Conservation (phyloP, 768 basidiomycete species). For the Leucosporidium scottii region DNA sequence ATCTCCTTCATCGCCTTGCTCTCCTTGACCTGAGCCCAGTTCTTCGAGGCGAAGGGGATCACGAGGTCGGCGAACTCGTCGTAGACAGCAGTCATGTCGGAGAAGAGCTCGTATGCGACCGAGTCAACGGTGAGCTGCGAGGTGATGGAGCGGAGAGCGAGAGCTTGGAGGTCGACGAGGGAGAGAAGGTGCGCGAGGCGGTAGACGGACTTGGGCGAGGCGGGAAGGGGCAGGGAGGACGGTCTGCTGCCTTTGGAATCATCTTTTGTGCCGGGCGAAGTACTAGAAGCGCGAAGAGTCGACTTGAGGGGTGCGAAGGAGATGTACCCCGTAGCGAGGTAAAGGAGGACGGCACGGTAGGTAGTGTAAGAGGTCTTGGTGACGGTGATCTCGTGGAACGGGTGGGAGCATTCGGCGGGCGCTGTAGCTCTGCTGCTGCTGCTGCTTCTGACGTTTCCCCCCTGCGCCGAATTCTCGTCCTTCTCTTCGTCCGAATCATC, state of each 20-base stretch:
- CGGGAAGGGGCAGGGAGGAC: background rate
- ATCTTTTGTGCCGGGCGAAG: too few relatives aligned
- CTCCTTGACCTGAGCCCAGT: background rate
- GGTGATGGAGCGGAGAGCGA: background rate
- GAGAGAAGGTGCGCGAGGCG: conserved; percentile 1
- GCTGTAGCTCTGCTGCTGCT: too few relatives aligned
- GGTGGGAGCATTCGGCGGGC: too few relatives aligned
- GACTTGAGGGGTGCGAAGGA: background rate
- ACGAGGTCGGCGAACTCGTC: background rate
- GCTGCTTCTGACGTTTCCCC: too few relatives aligned
- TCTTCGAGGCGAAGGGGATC: background rate
- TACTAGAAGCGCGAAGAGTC: background rate
- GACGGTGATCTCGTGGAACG: background rate
- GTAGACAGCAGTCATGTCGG: background rate
- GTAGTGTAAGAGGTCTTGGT: background rate
- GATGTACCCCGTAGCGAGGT: background rate
- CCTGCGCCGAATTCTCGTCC: background rate
- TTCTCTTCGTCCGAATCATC: background rate
- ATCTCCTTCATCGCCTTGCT: background rate
- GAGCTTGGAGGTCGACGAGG: background rate
- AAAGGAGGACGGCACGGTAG: conserved; percentile 7
- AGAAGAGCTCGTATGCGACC: background rate
- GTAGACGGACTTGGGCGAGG: conserved; percentile 5
- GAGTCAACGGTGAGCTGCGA: background rate
- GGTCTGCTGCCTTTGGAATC: background rate